Evolutionary conservation across 139 green algal genomes (phyloP).

Genomic region (Chlamydomonas applanata): DNA sequence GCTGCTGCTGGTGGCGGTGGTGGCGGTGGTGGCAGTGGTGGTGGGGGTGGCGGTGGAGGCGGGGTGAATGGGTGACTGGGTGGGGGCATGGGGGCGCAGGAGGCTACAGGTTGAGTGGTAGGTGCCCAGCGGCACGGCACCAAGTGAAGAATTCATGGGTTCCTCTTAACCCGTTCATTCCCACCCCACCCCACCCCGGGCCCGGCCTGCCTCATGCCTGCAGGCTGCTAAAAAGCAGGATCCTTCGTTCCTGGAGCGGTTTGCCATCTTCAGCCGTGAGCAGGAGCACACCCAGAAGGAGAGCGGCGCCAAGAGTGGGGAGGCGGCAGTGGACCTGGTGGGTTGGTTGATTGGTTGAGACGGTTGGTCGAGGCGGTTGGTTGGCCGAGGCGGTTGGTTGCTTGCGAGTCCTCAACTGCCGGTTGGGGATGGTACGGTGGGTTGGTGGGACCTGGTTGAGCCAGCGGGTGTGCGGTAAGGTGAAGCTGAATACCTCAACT

Average conservation of each 20-base stretch:
- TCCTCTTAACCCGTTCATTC: no score
- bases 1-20: not conserved
- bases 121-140: no score
- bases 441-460: not conserved
- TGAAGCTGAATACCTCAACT: not conserved
- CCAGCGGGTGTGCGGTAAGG: not conserved
- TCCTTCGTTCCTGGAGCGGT: conserved; percentile 23
- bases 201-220: not conserved
- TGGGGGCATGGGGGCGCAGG: no score
- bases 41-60: no score
- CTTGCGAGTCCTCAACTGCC: no score
- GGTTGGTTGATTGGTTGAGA: not conserved
- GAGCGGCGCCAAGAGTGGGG: not conserved
- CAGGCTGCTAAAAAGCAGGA: conserved; percentile 23
- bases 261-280: conserved; percentile 34
- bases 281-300: conserved; percentile 44
- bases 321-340: conserved; percentile 35
- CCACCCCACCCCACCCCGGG: no score
- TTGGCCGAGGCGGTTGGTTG: not conserved
- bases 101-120: no score
- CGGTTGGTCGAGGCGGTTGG: not conserved
- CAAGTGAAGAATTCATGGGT: no score
- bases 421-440: no score
- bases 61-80: no score
- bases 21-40: no score